Evolutionary conservation across 2,329 filamentous ascomycete species (phyloP).

Genomic region (Karstenula rhodostoma): DNA sequence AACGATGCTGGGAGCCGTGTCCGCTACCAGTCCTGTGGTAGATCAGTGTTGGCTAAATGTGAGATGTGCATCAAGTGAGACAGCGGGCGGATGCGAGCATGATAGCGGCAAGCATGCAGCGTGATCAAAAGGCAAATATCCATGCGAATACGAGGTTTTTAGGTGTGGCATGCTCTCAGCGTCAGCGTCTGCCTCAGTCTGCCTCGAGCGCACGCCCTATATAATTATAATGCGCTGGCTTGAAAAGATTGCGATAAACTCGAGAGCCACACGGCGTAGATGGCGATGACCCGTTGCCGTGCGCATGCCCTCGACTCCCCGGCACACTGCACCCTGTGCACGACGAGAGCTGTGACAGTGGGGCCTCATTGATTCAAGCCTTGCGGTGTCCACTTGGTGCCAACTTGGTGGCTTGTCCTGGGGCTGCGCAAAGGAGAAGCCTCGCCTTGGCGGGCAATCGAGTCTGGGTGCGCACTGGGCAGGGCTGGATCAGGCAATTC

Average conservation of each 20-base stretch:
- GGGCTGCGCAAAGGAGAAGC: constrained; percentile 10
- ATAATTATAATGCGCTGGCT: neutral
- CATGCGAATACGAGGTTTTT: constrained; percentile 9
- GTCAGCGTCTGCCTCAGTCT: constrained; percentile 4
- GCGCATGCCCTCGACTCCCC: neutral
- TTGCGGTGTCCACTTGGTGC: constrained; percentile 12
- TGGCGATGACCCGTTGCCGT: constrained; percentile 3
- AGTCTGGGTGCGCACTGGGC: constrained; percentile 1
- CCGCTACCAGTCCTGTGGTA: constrained; percentile 21
- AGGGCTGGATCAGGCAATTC: constrained; percentile 13
- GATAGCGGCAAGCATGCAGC: constrained; percentile 11
- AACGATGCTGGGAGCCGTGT: constrained; percentile 12
- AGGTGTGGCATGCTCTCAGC: neutral
- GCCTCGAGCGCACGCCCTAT: neutral
- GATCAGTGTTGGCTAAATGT: constrained; percentile 26
- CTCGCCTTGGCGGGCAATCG: constrained; percentile 18
- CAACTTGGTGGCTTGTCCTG: constrained; percentile 13
- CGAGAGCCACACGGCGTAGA: neutral
- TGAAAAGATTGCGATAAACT: neutral
- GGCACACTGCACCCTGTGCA: neutral
- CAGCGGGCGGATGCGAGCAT: constrained; percentile 8
- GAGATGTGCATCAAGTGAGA: constrained; percentile 15
- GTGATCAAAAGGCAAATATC: constrained; percentile 11
- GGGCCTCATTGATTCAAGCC: constrained; percentile 8
- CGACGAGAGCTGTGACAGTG: constrained; percentile 5